phyloP scores from a whole-genome alignment of 2,329 filamentous ascomycete species.

The Penicillium sp. region DNA sequence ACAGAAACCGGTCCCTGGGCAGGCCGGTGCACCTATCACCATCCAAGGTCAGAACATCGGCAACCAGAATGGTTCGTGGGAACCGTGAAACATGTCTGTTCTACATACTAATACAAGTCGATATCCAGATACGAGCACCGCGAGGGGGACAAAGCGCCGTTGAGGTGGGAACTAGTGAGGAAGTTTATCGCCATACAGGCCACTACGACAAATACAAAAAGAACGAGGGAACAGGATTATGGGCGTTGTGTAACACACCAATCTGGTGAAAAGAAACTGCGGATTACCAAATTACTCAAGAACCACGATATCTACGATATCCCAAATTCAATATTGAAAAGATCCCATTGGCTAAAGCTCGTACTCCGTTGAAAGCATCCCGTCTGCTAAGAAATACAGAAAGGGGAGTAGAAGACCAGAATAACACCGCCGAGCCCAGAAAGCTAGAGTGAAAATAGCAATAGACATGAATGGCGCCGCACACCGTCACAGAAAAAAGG shows the following conservation, averaged over 20 bases:
- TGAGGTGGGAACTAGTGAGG: neutral
- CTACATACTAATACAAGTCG: neutral
- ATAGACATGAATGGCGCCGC: slow-evolving; percentile 27
- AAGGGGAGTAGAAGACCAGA: neutral
- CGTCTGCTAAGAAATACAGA: slow-evolving; percentile 7
- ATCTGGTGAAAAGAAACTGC: too few species aligned
- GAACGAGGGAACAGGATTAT: too few species aligned
- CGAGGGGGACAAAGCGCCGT: neutral
- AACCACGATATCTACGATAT: too few species aligned
- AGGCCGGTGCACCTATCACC: too few species aligned
- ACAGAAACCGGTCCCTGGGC: neutral
- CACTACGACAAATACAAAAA: too few species aligned
- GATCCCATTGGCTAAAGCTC: neutral
- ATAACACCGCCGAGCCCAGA: slow-evolving; percentile 26
- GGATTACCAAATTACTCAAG: too few species aligned
- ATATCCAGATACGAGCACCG: neutral
- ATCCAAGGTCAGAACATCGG: neutral
- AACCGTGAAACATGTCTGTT: neutral
- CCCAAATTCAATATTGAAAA: neutral
- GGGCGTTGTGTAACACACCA: too few species aligned
- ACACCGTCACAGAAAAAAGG: slow-evolving; percentile 25
- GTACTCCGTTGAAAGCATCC: slow-evolving; percentile 7
- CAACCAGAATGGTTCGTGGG: neutral
- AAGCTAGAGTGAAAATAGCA: slow-evolving; percentile 9
- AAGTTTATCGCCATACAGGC: too few species aligned